These are phyloP conservation scores for Candida neerlandica DNA, from an alignment of 1,139 yeast species.

Conservation along the genomic window DNA sequence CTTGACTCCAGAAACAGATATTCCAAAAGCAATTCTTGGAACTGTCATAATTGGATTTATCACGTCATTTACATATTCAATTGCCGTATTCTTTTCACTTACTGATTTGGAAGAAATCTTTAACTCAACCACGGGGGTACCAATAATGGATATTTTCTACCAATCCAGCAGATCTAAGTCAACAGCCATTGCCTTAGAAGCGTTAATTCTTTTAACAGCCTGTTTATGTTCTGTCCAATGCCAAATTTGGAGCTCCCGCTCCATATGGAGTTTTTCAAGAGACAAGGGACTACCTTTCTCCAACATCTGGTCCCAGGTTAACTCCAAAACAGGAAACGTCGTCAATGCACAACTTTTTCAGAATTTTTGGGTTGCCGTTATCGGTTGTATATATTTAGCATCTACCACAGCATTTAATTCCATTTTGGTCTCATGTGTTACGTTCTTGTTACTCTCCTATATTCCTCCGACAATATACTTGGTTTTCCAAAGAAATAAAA, in stretches of 20 bases:
- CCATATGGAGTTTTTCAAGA: conserved; percentile 78
- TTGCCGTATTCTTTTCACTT: conserved; percentile 65
- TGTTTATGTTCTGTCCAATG: conserved; percentile 71
- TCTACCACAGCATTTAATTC: conserved; percentile 47
- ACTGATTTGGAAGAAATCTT: conserved; percentile 50
- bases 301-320: conserved; percentile 33
- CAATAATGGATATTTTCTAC: conserved; percentile 61
- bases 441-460: conserved; percentile 38
- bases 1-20: conserved; percentile 56
- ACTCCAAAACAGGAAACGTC: conserved; percentile 36
- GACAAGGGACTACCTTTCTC: conserved; percentile 53
- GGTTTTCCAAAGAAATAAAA: conserved; percentile 37
- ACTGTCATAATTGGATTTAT: conserved; percentile 68
- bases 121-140: conserved; percentile 56
- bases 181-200: conserved; percentile 63
- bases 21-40: conserved; percentile 66
- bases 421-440: conserved; percentile 40
- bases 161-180: conserved; percentile 57
- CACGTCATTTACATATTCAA: conserved; percentile 60
- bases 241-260: conserved; percentile 76
- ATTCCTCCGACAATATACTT: conserved; percentile 35
- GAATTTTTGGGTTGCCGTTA: conserved; percentile 36
- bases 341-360: conserved; percentile 41
- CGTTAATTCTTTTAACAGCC: conserved; percentile 61
- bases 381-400: conserved; percentile 45